Evolutionary conservation across 2,329 filamentous ascomycete genomes (phyloP).

Genomic region (Aspergillus melleus): DNA sequence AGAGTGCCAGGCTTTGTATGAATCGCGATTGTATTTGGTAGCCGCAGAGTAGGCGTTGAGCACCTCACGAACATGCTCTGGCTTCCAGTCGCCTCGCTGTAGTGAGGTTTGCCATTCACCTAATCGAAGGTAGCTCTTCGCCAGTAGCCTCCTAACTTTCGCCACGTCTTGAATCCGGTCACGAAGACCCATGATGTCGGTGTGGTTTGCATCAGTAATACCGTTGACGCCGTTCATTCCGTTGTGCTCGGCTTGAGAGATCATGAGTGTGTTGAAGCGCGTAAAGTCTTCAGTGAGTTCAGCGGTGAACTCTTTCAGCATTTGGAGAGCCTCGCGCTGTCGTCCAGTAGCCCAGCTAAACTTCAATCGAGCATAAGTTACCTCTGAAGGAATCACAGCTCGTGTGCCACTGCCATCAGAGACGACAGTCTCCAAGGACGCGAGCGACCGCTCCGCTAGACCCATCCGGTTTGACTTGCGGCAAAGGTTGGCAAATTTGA

Average conservation of each 20-base stretch:
- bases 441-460: slow-evolving; percentile 90
- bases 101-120: slow-evolving; percentile 92
- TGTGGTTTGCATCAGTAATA: slow-evolving; percentile 40
- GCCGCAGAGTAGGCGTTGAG: slow-evolving; percentile 87
- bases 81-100: slow-evolving; percentile 85
- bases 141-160: slow-evolving; percentile 70
- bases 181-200: slow-evolving; percentile 39
- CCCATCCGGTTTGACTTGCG: slow-evolving; percentile 94
- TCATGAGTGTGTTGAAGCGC: slow-evolving; percentile 43
- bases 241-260: slow-evolving; percentile 38
- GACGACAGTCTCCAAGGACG: slow-evolving; percentile 78
- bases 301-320: slow-evolving; percentile 62
- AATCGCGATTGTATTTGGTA: slow-evolving; percentile 88
- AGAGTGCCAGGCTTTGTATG: slow-evolving; percentile 99
- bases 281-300: slow-evolving; percentile 60
- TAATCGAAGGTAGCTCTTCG: slow-evolving; percentile 93
- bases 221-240: slow-evolving; percentile 52
- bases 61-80: slow-evolving; percentile 82
- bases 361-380: slow-evolving; percentile 96
- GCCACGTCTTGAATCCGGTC: slow-evolving; percentile 50
- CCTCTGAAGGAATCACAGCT: slow-evolving; percentile 62
- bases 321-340: slow-evolving; percentile 62
- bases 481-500: slow-evolving; percentile 98
- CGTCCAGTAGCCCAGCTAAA: slow-evolving; percentile 87
- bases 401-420: slow-evolving; percentile 43